Base-by-base conservation (phyloP, 2,329 filamentous ascomycete genomes). In the Cladosporium halotolerans region DNA sequence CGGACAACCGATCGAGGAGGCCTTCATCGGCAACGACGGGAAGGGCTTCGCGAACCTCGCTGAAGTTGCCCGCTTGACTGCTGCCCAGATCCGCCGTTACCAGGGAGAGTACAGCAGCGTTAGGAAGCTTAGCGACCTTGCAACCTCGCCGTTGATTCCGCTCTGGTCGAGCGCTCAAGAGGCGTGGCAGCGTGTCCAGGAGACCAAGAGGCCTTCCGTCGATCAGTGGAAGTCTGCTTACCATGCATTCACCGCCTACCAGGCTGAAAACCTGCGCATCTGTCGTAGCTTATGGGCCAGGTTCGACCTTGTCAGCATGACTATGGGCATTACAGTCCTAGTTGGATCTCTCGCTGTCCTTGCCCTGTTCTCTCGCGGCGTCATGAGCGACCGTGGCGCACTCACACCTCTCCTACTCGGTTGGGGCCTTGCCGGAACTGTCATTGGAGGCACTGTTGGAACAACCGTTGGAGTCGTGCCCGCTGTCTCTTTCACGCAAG, bases 1-100 rank as follows among this genome's bases (percentile, higher is more conserved):
- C 6, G 93, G 93, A 47, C 84, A 81, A 6, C 93, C 93, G 0
- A 96, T 99, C 57, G 88, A 95, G 60, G 93, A 99, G 70, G 91
- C 90, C 2, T 99, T 99, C 70, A 79, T 85, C 14, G 88, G 88
- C 1, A 70, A 74, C 1, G 77, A 79, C 18, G 86, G 86, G 31
- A 79, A 81, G 33, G 80, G 89, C 56, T 93, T 85, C 81, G 76
- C 82, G 44, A 93, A 88, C 59, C 74, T 99, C 40, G 88, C 88
- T 0, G 76, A 79, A 2, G 90, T 91, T 0, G 88, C 85, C 50
- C 84, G 86, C 23, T 74, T 96, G 55, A 79, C 90, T 1, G 83
- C 89, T 19, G 88, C 89, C 7, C 92, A 93, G 58, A 93, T 96
- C 55, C 84, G 90, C 70, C 82, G 87, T 60, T 99, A 99, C 64